Percentiles rank a stretch among this genome's conserved stretches.
Conservation (phyloP, 2,329 filamentous ascomycete genomes). For the Epichloe gansuensis region DNA sequence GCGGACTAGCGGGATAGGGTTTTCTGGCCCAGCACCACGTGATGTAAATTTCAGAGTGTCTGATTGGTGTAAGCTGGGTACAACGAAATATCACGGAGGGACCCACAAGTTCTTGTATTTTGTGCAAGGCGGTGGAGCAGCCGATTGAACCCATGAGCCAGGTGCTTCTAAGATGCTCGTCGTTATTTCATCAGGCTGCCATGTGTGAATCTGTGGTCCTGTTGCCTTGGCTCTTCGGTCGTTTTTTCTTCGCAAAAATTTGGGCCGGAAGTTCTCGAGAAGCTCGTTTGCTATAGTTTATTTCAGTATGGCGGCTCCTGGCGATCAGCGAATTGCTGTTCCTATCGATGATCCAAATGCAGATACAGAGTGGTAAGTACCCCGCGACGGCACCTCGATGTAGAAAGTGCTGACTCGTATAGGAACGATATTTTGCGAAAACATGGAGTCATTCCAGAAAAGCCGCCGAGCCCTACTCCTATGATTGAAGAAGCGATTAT, state of each 20-base stretch:
- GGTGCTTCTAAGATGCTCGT: neutral
- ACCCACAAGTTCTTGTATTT: conserved; percentile 4
- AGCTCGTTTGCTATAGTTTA: neutral
- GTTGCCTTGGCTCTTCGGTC: neutral
- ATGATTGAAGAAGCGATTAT: conserved; percentile 90
- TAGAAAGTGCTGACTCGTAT: conserved; percentile 13
- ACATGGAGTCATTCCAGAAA: conserved; percentile 95
- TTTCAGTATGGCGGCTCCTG: conserved; percentile 43
- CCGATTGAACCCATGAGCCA: neutral
- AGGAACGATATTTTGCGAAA: conserved; percentile 99
- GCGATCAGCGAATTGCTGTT: conserved; percentile 57
- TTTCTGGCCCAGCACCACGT: conserved; percentile 25
- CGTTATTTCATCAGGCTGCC: conserved; percentile 2
- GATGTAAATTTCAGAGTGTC: conserved; percentile 9
- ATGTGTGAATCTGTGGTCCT: neutral
- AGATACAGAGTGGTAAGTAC: conserved; percentile 82
- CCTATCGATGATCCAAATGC: conserved; percentile 91
- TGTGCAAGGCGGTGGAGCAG: conserved; percentile 6
- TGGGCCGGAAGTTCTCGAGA: neutral
- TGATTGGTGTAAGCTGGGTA: conserved; percentile 10
- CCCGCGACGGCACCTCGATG: conserved; percentile 11
- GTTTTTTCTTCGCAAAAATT: neutral
- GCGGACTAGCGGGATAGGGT: conserved; percentile 26
- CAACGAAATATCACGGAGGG: neutral
- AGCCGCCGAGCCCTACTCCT: conserved; percentile 85